Conservation (phyloP, 164 flowering plant species). For the Stephania cephalantha region DNA sequence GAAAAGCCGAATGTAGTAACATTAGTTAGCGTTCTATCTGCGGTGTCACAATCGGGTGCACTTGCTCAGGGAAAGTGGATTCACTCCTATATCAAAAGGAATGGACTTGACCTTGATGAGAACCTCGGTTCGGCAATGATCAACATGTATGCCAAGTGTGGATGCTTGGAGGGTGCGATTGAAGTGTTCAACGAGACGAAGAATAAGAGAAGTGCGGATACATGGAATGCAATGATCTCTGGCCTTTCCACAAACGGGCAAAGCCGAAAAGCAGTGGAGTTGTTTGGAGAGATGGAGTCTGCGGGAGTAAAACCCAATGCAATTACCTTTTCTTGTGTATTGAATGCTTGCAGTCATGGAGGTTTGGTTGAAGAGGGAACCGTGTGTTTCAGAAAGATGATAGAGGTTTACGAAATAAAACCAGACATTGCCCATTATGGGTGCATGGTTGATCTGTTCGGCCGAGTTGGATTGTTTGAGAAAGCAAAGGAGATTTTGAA, state of each 20-base stretch:
- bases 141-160: conserved; percentile 13
- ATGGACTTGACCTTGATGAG: conserved; percentile 6
- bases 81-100: conserved; percentile 6
- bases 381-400: conserved; percentile 9
- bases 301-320: conserved; percentile 3
- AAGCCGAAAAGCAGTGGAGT: neutral
- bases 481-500: conserved; percentile 4
- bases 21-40: conserved; percentile 9
- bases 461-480: conserved; percentile 11
- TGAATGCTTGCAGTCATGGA: conserved; percentile 17
- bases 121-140: conserved; percentile 11
- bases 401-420: neutral
- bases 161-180: conserved; percentile 8
- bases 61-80: conserved; percentile 12
- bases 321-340: conserved; percentile 6
- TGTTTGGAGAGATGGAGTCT: conserved; percentile 9
- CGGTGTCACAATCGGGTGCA: conserved; percentile 7
- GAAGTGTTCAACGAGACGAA: neutral
- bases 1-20: conserved; percentile 2
- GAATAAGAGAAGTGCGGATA: conserved; percentile 6
- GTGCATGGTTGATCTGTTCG: conserved; percentile 10
- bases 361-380: conserved; percentile 11
- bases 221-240: conserved; percentile 13
- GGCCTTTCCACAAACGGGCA: conserved; percentile 10
- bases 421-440: conserved; percentile 13